Conservation (phyloP, 768 basidiomycete species). For the Auricularia sp. region DNA sequence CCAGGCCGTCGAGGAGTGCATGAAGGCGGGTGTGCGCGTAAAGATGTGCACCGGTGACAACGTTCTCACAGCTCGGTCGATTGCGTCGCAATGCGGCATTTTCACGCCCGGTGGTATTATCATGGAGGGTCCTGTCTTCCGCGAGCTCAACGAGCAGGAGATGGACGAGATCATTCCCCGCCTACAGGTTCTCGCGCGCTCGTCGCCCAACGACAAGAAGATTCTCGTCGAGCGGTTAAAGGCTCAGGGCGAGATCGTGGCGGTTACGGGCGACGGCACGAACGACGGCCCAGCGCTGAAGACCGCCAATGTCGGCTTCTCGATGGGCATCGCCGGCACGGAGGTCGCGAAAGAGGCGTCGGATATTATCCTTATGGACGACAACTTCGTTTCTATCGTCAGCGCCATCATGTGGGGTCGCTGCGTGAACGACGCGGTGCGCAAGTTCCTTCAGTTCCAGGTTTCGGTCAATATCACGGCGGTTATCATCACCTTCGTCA, state of each 20-base stretch:
- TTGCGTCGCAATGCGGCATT: slow-evolving; percentile 93
- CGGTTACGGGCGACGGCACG: slow-evolving; percentile 96
- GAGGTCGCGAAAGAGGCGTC: slow-evolving; percentile 99
- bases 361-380: slow-evolving; percentile 97
- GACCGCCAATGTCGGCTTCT: slow-evolving; percentile 93
- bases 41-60: slow-evolving; percentile 99
- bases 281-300: slow-evolving; percentile 97
- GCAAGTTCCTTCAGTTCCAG: slow-evolving; percentile 97
- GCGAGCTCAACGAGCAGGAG: slow-evolving; percentile 59
- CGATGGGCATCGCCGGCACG: slow-evolving; percentile 93
- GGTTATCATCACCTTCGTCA: slow-evolving; percentile 85
- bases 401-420: slow-evolving; percentile 99
- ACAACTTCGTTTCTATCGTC: slow-evolving; percentile 93
- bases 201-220: slow-evolving; percentile 96
- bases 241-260: slow-evolving; percentile 78
- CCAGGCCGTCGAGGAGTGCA: slow-evolving; percentile 80
- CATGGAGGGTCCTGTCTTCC: slow-evolving; percentile 96
- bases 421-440: slow-evolving; percentile 94
- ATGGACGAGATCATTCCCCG: slow-evolving; percentile 80
- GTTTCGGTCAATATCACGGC: slow-evolving; percentile 92
- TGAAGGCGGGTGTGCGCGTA: slow-evolving; percentile 79
- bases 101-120: slow-evolving; percentile 89
- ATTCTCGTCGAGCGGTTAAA: slow-evolving; percentile 84
- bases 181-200: slow-evolving; percentile 92
- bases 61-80: slow-evolving; percentile 90